Evolutionary conservation across 1,284 basidiomycete species (phyloP), one percentile per base, ranked within the genome.

Genomic region (Trichosporon sp.): DNA sequence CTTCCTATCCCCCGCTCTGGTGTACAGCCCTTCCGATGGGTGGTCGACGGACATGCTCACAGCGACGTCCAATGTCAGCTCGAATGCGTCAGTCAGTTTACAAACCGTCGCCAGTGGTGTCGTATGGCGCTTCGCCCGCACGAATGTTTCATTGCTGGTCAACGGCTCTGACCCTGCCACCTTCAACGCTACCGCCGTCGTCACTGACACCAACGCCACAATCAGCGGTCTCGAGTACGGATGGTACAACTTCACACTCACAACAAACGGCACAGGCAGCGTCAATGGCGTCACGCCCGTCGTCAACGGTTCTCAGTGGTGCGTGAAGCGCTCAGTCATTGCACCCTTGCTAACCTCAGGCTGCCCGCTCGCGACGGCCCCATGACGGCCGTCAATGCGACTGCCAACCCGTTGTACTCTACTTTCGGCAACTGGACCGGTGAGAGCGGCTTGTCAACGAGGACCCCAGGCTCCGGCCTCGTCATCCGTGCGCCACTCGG

Each of bases 211-310:
- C 3, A 57, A 33, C 5, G 31, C 56, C 19, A 33, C 31, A 9
- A 32, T 57, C 8, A 57, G 32, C 21, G 56, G 56, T 19, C 56
- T 57, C 16, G n/a, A 29, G 32, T 57, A 57, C 23, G 31, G 32
- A 16, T 57, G 56, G 56, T 57, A 57, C 56, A 57, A 57, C 56
- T 57, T 57, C 32, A 57, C 56, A 5, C 52, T 37, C 5, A 16
- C n/a, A 11, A 37, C 34, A 16, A 37, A 37, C 11, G 34, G 34
- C 34, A 37, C 34, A 14, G 34, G 34, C 13, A 37, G 34, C 11
- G 34, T 37, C 34, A 37, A 16, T 16, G 34, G 34, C 34, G 34
- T 13, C 34, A 13, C 34, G 10, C 34, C 34, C 3, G n/a, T 37
- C 34, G 34, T 37, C 5, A 16, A 37, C 34, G 34, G 34, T 4